Base-by-base conservation (phyloP, 164 flowering plant genomes). In the Nymphaea colorata region DNA sequence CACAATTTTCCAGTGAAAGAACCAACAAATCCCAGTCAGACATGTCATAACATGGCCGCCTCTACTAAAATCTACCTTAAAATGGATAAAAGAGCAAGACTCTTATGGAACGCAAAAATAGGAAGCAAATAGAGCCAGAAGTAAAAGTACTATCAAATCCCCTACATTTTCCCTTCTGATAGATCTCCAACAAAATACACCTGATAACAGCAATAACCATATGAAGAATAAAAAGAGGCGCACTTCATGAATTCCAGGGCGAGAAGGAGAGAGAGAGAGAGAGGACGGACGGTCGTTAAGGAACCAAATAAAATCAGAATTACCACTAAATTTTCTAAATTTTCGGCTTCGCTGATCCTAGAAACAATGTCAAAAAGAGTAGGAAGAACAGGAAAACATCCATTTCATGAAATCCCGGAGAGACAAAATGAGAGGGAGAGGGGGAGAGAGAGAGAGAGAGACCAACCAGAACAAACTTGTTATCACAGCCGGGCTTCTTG, bases 401-500 rank as follows among this genome's bases (percentile, higher is more conserved):
- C 64, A 61, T 61, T 51, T 51, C 57, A 51, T 15, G 8, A 51
- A 51, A 51, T 51, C 57, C 57, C 14, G 14, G 12, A 51, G 57
- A 51, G 3, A 10, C 10, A 69, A 44, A 25, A 7, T 8, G 14
- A 18, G 45, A 44, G 61, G 10, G 41, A 59, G 3, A 10, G 18
- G 66, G 18, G 66, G n/a, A n/a, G 3, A 10, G 15, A 69, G 25
- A 25, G n/a, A n/a, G 14, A 18, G 45, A 44, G 61, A 11, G 41
- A 65, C 18, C 75, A 81, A 93, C 98, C 91, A 93, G 69, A 51
- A 93, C 89, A 64, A 93, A 93, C 75, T 86, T 82, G 72, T 93
- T 93, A 70, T 81, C 86, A 68, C 98, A 93, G 6, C 98, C 98
- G 41, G 97, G 94, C 77, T 82, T 86, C 78, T 90, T 90, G 15